phyloP scores from a whole-genome alignment of 2,329 filamentous ascomycete genomes.

The Hymenoscyphus scutula region DNA sequence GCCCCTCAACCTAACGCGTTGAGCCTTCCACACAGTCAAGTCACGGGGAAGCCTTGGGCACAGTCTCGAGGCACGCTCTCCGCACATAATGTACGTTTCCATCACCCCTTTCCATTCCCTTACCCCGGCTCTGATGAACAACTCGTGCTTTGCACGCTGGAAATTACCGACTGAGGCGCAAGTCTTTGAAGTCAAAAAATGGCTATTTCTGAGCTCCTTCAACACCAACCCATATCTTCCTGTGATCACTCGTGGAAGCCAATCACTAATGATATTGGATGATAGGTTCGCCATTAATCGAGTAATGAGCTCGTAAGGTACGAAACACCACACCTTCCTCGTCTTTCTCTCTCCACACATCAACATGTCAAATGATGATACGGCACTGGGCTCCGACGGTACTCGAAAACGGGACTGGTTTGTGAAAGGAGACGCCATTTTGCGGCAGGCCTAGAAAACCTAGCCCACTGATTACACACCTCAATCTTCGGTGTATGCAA shows the following conservation, averaged over 20 bases:
- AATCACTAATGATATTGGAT: constrained; percentile 20
- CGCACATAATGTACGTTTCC: constrained; percentile 7
- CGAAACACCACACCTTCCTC: not conserved
- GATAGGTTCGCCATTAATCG: not conserved
- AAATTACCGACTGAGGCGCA: constrained; percentile 90
- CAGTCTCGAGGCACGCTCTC: not conserved
- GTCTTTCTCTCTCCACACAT: constrained; percentile 1
- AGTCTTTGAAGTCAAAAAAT: constrained; percentile 76
- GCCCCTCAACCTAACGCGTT: not conserved
- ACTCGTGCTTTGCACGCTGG: constrained; percentile 59
- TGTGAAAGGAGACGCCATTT: constrained; percentile 84
- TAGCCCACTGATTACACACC: constrained; percentile 79
- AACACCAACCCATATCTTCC: constrained; percentile 4
- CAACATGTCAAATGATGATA: constrained; percentile 65
- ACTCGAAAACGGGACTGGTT: constrained; percentile 37
- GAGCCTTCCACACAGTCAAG: not conserved
- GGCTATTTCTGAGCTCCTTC: constrained; percentile 74
- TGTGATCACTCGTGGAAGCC: constrained; percentile 16
- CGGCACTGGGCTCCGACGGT: constrained; percentile 95
- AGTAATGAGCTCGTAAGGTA: constrained; percentile 20
- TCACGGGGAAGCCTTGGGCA: not conserved
- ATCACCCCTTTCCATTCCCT: constrained; percentile 29
- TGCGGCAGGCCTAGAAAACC: constrained; percentile 99
- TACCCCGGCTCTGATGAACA: constrained; percentile 38
- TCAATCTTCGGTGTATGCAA: not conserved